Base-by-base conservation (phyloP, 1,284 basidiomycete genomes). In the Fomitopsis betulina region DNA sequence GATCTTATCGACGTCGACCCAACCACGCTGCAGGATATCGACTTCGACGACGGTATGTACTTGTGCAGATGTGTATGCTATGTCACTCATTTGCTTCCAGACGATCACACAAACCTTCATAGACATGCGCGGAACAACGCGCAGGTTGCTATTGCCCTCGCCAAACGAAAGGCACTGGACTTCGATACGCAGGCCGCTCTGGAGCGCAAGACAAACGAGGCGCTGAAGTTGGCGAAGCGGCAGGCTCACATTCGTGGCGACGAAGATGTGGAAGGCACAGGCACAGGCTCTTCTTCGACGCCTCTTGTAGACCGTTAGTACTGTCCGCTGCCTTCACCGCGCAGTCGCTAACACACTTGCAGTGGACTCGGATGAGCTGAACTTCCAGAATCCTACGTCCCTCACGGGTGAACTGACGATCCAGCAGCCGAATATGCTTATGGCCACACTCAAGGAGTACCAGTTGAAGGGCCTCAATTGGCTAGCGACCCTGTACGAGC, bases 371-470 rank as follows among this genome's bases (percentile, higher is more conserved):
- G 96, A 99, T 69, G 96, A 99, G 72, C 86, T 99, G 57, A 98
- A 99, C 76, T 99, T 99, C 86, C 94, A 98, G 76, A 99, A 99
- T 70, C 97, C 97, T 2, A 93, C 94, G 3, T 93, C 94, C n/a
- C 79, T 97, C 67, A 91, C 84, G 57, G 94, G 94, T 38, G 87
- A 89, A 35, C 77, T 96, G 68, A 91, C 89, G 4, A 89, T 97
- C 64, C 84, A 85, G 33, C 97, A 99, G 72, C 97, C 97, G 21
- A 91, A 88, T 75, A 97, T 99, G 91, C 81, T 99, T 62, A 96
- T 94, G 82, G 94, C 95, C 15, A 92, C 95, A 65, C 79, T 99
- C 58, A 99, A 99, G 75, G 97, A 99, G 74, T 99, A 99, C 72
- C 97, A 99, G 74, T 76, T 99, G 63, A 99, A 99, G 72, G 97